Evolutionary conservation across 2,329 filamentous ascomycete species (phyloP), one percentile per base, ranked within the genome.

Genomic region (Hymenoscyphus repandus): DNA sequence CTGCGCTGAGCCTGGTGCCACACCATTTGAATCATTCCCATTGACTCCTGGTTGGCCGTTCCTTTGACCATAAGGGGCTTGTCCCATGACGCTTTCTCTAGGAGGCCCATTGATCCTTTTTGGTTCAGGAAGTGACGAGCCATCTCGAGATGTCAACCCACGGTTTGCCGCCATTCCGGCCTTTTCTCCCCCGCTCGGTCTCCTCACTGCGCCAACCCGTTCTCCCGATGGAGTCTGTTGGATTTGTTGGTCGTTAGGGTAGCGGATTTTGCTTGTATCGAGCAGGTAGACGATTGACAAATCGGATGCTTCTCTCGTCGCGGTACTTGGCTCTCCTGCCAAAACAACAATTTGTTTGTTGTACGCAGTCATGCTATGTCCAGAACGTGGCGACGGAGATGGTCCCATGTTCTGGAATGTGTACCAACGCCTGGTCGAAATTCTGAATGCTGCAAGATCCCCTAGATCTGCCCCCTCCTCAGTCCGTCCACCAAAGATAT

Each of bases 351-450:
- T 85, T 53, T 91, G 88, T 68, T 96, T 96, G 30, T 89, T 90
- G 56, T 92, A 89, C 2, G 90, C 85, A 2, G 93, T 97, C 93
- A 99, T 97, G 68, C 90, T 96, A 68, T 99, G 93, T 1, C 93
- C 93, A 13, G 92, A 97, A 53, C 93, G 80, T 31, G 93, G 85
- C 2, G 91, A 96, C 0, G 93, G 93, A 1, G 91, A 95, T 2
- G 91, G 91, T 0, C 93, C 93, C 93, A 99, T 99, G 66, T 99
- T 99, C 66, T 99, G 93, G 70, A 99, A 99, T 33, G 93, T 99
- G 68, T 97, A 99, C 93, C 93, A 99, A 53, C 93, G 82, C 58
- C 89, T 84, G 10, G 90, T 90, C 1, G 86, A 82, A 61, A 88
- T 88, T 45, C 83, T 78, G 69, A 89, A 89, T 9, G 93, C 93